These are phyloP conservation scores for Epicoccum sorghinum DNA, from an alignment of 2,329 filamentous ascomycete species.

Conservation along the genomic window DNA sequence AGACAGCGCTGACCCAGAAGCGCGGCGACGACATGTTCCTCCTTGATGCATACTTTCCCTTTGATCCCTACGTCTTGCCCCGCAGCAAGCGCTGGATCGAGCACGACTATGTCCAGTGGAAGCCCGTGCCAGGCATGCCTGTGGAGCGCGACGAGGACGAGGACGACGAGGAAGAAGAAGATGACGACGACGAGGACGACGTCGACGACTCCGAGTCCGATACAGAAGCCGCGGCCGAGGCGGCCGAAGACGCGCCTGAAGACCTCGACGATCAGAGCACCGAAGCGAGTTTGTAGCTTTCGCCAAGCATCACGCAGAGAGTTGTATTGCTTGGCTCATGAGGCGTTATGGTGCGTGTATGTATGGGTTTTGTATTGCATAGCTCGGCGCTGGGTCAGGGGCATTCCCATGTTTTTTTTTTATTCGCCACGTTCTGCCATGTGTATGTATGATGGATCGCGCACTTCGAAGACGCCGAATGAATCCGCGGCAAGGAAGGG, in stretches of 20 bases:
- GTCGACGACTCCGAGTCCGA: conserved; percentile 43
- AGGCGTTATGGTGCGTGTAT: neutral
- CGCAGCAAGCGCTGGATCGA: conserved; percentile 87
- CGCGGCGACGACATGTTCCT: conserved; percentile 81
- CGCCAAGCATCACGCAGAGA: no score
- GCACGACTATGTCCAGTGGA: conserved; percentile 53
- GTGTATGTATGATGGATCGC: no score
- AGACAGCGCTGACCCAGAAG: conserved; percentile 58
- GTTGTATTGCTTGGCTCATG: no score
- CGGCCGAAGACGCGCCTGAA: neutral
- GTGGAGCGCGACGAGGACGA: conserved; percentile 51
- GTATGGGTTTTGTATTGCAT: conserved; percentile 7
- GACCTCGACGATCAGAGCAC: conserved; percentile 23
- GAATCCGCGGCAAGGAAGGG: neutral
- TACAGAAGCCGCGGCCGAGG: neutral
- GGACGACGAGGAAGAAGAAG: conserved; percentile 20
- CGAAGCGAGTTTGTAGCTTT: conserved; percentile 10
- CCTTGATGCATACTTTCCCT: conserved; percentile 94
- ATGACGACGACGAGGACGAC: conserved; percentile 40
- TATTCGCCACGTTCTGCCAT: no score
- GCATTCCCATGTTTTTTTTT: no score
- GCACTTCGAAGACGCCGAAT: no score
- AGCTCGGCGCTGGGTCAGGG: conserved; percentile 9
- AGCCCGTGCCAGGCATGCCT: conserved; percentile 47
- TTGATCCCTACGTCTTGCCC: conserved; percentile 93